A percentile compares a stretch with the other conserved stretches of the same genome.
Conservation (phyloP, 2,329 filamentous ascomycete species). For the Neofusicoccum parvum region DNA sequence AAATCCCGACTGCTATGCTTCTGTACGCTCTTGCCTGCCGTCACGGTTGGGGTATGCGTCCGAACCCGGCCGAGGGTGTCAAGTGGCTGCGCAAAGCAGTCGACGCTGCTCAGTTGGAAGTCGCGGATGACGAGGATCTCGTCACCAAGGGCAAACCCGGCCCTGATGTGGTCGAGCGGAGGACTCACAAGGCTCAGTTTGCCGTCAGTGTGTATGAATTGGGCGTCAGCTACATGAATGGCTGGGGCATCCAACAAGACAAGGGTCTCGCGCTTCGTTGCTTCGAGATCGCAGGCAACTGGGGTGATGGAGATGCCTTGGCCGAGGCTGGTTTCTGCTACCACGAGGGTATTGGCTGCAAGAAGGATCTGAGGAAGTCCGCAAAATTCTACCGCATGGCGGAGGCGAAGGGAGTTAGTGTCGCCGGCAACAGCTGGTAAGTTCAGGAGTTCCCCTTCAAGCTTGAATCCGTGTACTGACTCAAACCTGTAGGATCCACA, state of each 20-base stretch:
- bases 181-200: slow-evolving; percentile 88
- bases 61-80: slow-evolving; percentile 86
- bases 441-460: slow-evolving; percentile 34
- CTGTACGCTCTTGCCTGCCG: slow-evolving; percentile 92
- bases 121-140: slow-evolving; percentile 77
- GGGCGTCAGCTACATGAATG: slow-evolving; percentile 95
- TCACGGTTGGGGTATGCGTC: slow-evolving; percentile 96
- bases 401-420: slow-evolving; percentile 90
- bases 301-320: slow-evolving; percentile 93
- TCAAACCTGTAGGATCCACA: slow-evolving; percentile 76
- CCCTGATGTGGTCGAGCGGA: slow-evolving; percentile 66
- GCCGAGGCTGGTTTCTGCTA: slow-evolving; percentile 97
- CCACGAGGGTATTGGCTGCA: slow-evolving; percentile 87
- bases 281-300: slow-evolving; percentile 93
- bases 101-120: slow-evolving; percentile 77
- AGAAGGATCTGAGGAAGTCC: slow-evolving; percentile 94
- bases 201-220: slow-evolving; percentile 95
- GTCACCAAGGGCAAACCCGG: slow-evolving; percentile 62
- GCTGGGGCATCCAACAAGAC: slow-evolving; percentile 95
- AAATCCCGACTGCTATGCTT: slow-evolving; percentile 91
- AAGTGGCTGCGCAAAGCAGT: slow-evolving; percentile 91
- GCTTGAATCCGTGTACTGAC: slow-evolving; percentile 19
- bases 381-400: slow-evolving; percentile 88
- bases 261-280: slow-evolving; percentile 84
- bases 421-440: slow-evolving; percentile 98